phyloP scores from a whole-genome alignment of 1,139 yeast genomes.

The Entelexis sorbosivorans region DNA sequence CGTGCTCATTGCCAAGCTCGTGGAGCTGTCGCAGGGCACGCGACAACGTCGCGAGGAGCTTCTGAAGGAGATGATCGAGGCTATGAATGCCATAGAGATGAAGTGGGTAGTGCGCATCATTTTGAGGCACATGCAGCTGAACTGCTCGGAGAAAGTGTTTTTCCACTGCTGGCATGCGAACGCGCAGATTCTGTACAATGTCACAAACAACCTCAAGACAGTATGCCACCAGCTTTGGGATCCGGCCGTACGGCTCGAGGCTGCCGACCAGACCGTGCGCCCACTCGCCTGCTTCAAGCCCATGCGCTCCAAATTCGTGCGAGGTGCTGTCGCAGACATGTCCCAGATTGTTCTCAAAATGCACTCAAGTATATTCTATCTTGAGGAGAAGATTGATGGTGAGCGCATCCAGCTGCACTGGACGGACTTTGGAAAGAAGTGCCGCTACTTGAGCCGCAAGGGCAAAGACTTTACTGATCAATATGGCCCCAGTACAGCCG shows the following conservation, averaged over 20 bases:
- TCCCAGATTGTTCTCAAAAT: constrained; percentile 23
- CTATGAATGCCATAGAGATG: constrained; percentile 53
- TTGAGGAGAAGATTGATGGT: constrained; percentile 92
- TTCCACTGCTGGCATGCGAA: constrained; percentile 72
- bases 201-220: constrained; percentile 54
- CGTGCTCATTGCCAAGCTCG: constrained; percentile 49
- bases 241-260: constrained; percentile 37
- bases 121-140: constrained; percentile 41
- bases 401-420: constrained; percentile 73
- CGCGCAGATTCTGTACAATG: constrained; percentile 51
- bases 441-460: constrained; percentile 56
- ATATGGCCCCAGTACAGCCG: constrained; percentile 48
- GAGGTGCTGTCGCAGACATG: constrained; percentile 20
- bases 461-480: constrained; percentile 62
- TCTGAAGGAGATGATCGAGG: constrained; percentile 42
- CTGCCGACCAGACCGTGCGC: constrained; percentile 32
- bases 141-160: constrained; percentile 51
- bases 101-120: constrained; percentile 61
- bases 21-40: constrained; percentile 37
- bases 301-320: constrained; percentile 38
- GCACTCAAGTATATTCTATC: constrained; percentile 36
- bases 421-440: constrained; percentile 33
- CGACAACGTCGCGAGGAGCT: constrained; percentile 26
- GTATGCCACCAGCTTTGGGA: constrained; percentile 53
- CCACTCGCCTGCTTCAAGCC: constrained; percentile 28